A percentile compares a stretch with the other conserved stretches of the same genome.
phyloP scores from a whole-genome alignment of 1,139 yeast genomes.

The Nakaseomyces nivariensis region DNA sequence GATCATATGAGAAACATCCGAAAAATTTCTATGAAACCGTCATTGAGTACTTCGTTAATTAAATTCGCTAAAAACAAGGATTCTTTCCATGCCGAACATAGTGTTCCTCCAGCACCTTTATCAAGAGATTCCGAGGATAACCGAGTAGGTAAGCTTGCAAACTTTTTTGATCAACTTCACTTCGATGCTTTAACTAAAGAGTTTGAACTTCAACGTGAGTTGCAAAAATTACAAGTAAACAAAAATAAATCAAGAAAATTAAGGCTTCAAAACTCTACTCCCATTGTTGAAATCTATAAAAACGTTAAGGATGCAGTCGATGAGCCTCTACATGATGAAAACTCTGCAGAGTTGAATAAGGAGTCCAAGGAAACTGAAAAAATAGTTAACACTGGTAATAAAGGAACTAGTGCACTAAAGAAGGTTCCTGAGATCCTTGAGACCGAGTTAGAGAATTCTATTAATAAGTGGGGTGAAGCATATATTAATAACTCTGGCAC shows the following conservation, averaged over 20 bases:
- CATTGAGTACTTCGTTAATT: not conserved
- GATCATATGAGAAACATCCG: not conserved
- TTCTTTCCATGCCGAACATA: not conserved
- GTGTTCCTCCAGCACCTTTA: not conserved
- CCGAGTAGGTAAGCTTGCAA: slow-evolving; percentile 55
- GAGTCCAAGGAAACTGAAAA: not conserved
- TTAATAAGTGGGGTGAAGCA: slow-evolving; percentile 25
- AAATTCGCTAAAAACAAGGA: not conserved
- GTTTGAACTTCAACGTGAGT: slow-evolving; percentile 78
- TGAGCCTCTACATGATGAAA: slow-evolving; percentile 30
- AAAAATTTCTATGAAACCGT: not conserved
- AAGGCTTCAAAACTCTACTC: slow-evolving; percentile 69
- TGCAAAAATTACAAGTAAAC: slow-evolving; percentile 55
- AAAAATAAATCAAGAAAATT: slow-evolving; percentile 60
- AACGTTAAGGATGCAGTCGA: slow-evolving; percentile 83
- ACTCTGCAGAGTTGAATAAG: not conserved
- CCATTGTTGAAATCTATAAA: slow-evolving; percentile 85
- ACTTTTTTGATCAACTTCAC: slow-evolving; percentile 64
- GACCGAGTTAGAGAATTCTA: slow-evolving; percentile 25
- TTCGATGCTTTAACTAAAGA: slow-evolving; percentile 76
- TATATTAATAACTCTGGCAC: not conserved
- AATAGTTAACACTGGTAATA: not conserved
- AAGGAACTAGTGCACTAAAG: slow-evolving; percentile 7
- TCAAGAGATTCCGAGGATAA: slow-evolving; percentile 24
- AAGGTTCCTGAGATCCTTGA: slow-evolving; percentile 15